Evolutionary conservation across 768 basidiomycete genomes (phyloP).

Genomic region (Myochromella boudieri): DNA sequence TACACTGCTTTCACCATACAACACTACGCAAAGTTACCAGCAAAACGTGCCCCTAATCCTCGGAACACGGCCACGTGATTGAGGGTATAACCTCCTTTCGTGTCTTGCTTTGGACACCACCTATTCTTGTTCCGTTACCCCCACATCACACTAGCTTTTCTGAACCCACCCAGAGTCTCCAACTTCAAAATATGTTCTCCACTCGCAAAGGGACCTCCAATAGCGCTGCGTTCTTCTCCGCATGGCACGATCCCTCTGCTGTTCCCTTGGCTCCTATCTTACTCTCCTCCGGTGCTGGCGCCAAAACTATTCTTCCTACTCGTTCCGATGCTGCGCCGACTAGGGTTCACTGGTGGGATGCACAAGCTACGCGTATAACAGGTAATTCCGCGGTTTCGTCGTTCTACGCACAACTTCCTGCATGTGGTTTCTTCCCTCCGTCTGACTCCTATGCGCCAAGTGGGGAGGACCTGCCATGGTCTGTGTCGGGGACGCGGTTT

Average conservation of each 20-base stretch:
- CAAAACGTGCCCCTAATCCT: no score
- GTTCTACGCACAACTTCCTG: not conserved
- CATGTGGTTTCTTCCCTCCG: conserved; percentile 1
- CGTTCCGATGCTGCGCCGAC: no score
- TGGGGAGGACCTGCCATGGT: not conserved
- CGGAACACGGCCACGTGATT: no score
- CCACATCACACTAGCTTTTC: not conserved
- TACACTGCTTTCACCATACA: no score
- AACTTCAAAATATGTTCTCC: not conserved
- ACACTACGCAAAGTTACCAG: no score
- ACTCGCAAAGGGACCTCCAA: not conserved
- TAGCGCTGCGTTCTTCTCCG: not conserved
- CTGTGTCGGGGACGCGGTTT: no score
- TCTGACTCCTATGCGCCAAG: not conserved
- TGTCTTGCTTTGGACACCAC: no score
- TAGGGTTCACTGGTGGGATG: not conserved
- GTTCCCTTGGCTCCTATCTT: not conserved
- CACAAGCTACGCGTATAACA: not conserved
- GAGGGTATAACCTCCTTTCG: no score
- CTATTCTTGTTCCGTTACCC: not conserved
- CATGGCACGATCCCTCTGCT: not conserved
- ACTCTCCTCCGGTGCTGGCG: not conserved
- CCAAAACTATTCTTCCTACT: no score
- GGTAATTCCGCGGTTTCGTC: not conserved
- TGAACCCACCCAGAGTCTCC: not conserved